Evolutionary conservation across 306 rosid genomes (phyloP), one percentile per base, ranked within the genome.

Genomic region (Oemleria cerasiformis): DNA sequence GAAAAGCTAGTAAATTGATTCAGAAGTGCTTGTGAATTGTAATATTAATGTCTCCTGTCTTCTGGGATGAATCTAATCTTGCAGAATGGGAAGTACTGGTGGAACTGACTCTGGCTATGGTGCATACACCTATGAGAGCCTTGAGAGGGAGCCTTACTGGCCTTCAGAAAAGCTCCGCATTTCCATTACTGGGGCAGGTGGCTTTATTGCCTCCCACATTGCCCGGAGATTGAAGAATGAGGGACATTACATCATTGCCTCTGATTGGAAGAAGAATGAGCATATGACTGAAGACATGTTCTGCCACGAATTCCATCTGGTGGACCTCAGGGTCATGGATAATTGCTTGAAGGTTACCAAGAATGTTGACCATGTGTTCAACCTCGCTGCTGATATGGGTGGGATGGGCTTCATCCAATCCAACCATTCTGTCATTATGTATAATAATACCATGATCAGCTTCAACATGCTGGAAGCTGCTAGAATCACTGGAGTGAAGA

Each of bases 331-430:
- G 87, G 99, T 94, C 62, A 94, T 94, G 99, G 99, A 94, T 58
- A 94, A 91, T 77, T 94, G 99, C 85, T 84, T 94, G 78, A 84
- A 73, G 81, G 97, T 91, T 43, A 91, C 97, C 19, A 61, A 88
- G 66, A 87, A 78, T 42, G 99, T 91, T 38, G 96, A 86, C 65
- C 99, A 94, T 75, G 96, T 94, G 79, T 94, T 94, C 82, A 94
- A 94, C 77, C 95, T 94, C 66, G 99, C 99, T 77, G 99, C 99
- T 75, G 99, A 94, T 74, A 94, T 94, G 99, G 99, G 99, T 66
- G 99, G 99, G 6, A 94, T 94, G 99, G 99, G 99, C 41, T 94
- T 94, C 78, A 94, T 94, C 78, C 99, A 94, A 78, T 94, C 99
- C 75, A 94, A 94, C 63, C 99, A 94, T 84, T 94, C 99, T 10